These are phyloP conservation scores for Pythium sp. DNA, from an alignment of 352 stramenopile genomes.

Conservation along the genomic window DNA sequence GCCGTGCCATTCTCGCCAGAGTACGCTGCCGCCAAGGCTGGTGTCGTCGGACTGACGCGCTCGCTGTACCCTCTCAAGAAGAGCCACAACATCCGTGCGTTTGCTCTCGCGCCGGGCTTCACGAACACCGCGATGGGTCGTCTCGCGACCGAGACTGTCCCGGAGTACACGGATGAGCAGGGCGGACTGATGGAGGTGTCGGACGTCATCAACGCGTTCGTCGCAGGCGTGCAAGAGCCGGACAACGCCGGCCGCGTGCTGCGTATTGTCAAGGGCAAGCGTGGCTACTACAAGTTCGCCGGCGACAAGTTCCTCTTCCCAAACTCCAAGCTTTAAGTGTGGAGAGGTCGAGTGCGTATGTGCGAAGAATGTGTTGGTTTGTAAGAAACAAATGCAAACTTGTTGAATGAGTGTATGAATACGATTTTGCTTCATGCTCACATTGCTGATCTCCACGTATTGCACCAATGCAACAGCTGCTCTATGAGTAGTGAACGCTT, in stretches of 20 bases:
- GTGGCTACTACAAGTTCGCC: conserved; percentile 55
- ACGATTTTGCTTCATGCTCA: background rate
- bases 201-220: conserved; percentile 56
- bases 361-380: background rate
- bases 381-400: background rate
- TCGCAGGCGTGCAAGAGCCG: conserved; percentile 40
- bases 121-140: conserved; percentile 66
- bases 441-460: background rate
- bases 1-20: conserved; percentile 54
- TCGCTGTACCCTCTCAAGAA: conserved; percentile 62
- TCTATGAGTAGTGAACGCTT: too few species aligned
- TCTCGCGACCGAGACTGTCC: conserved; percentile 30
- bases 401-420: conserved; percentile 7
- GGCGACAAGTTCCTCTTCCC: conserved; percentile 69
- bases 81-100: conserved; percentile 65
- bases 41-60: conserved; percentile 70
- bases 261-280: conserved; percentile 51
- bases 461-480: background rate
- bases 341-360: background rate
- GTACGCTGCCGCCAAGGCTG: conserved; percentile 72
- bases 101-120: conserved; percentile 68
- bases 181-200: conserved; percentile 39
- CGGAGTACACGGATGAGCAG: conserved; percentile 52
- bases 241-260: conserved; percentile 60
- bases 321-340: conserved; percentile 43